Evolutionary conservation across 2,329 filamentous ascomycete genomes (phyloP).

Genomic region (Ploettnerulaceae sp.): DNA sequence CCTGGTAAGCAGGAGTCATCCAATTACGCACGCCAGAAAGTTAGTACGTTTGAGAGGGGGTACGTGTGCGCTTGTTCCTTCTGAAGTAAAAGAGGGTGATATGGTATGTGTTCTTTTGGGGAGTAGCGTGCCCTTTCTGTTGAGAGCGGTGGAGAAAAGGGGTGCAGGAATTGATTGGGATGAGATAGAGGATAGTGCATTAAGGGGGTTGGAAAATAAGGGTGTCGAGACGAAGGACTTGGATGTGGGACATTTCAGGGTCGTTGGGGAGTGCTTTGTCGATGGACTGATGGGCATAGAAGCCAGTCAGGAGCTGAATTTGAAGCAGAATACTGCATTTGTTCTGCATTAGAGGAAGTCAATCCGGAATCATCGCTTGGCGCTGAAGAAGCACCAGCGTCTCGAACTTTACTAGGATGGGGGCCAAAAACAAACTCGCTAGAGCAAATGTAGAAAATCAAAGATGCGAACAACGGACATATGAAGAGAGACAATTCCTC

Average conservation of each 20-base stretch:
- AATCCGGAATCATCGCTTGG: too few species aligned
- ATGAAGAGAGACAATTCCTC: too few species aligned
- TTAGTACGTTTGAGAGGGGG: neutral
- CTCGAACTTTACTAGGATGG: too few species aligned
- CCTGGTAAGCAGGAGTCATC: conserved; percentile 3
- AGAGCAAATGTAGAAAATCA: too few species aligned
- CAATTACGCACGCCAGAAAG: conserved; percentile 2
- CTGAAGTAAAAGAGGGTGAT: conserved; percentile 4
- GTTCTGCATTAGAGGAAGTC: neutral
- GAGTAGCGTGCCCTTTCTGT: conserved; percentile 2
- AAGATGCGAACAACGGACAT: too few species aligned
- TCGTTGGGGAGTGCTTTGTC: conserved; percentile 10
- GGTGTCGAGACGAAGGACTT: neutral
- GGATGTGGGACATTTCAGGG: conserved; percentile 1
- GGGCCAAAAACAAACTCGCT: too few species aligned
- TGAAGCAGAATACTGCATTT: neutral
- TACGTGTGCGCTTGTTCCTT: conserved; percentile 1
- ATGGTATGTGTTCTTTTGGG: neutral
- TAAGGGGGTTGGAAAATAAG: neutral
- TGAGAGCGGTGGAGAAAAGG: neutral
- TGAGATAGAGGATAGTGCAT: conserved; percentile 3
- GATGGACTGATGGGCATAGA: conserved; percentile 10
- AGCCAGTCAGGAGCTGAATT: neutral
- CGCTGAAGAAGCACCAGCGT: too few species aligned
- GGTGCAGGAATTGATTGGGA: neutral